Base-by-base conservation (phyloP, 2,329 filamentous ascomycete genomes). In the Fusarium sterilihyphosum region DNA sequence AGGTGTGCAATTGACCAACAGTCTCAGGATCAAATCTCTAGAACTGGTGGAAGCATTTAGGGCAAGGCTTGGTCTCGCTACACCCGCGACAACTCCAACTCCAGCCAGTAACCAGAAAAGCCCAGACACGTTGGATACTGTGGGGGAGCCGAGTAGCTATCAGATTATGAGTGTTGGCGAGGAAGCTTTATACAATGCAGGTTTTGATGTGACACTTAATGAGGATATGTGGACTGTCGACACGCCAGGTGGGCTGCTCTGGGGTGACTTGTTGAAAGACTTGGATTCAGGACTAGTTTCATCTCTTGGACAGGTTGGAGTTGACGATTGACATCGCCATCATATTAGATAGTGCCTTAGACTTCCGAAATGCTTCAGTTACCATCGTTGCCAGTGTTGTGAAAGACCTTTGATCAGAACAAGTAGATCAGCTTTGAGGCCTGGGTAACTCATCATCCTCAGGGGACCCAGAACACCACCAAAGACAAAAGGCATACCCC, bases 291-390 rank as follows among this genome's bases (percentile, higher is more conserved):
- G 66, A 18, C 50, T 78, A 47, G 65, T 65, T n/a, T 61, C 62
- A 60, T 75, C 54, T 83, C 74, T 70, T 82, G 83, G 37, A 77
- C 78, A 67, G 20, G 35, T 75, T 26, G 69, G 37, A 17, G 58
- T 74, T 17, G 37, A 26, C 10, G 72, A 73, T 40, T 50, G 43
- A 46, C n/a, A 37, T 9, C 17, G 31, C 22, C 9, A 26, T 18
- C 47, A 22, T 16, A 22, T 31, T 31, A 29, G 26, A 41, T 41
- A 41, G 16, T n/a, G 20, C 26, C 14, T 56, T 56, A 10, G 24
- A 6, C 20, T 41, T 41, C 16, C 24, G 20, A n/a, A 56, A 14
- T n/a, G 3, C 8, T 18, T 29, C 24, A n/a, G 8, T 29, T 11
- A 41, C 8, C 24, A 56, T 29, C 24, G 4, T 56, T 41, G 12